Evolutionary conservation across 2,329 filamentous ascomycete species (phyloP).

Genomic region (Ophiostoma australiae): DNA sequence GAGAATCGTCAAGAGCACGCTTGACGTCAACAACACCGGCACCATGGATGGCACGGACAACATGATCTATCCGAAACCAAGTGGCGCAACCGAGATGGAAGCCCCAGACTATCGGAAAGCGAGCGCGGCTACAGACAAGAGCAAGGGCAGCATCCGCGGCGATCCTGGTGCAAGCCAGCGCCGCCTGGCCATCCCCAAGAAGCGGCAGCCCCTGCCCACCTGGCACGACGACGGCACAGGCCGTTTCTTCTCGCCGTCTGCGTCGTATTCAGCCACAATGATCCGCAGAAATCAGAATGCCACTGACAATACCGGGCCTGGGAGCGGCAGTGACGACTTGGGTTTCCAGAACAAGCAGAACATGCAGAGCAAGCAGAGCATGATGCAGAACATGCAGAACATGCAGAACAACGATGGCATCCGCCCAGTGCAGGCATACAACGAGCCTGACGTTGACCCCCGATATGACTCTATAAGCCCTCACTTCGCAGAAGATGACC

Average conservation of each 20-base stretch:
- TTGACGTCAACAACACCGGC: not conserved
- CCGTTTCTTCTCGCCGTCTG: slow-evolving; percentile 18
- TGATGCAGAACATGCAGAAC: not conserved
- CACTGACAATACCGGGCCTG: slow-evolving; percentile 22
- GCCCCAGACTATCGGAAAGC: not conserved
- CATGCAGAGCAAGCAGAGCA: not conserved
- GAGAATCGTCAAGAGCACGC: slow-evolving; percentile 26
- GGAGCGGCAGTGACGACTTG: not conserved
- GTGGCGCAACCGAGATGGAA: not conserved
- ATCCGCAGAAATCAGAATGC: slow-evolving; percentile 17
- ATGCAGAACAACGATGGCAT: not conserved
- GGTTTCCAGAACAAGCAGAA: not conserved
- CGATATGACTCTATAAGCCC: not conserved
- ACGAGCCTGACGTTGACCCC: not conserved
- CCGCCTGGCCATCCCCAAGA: slow-evolving; percentile 38
- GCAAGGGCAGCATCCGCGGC: slow-evolving; percentile 31
- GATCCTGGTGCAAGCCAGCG: slow-evolving; percentile 26
- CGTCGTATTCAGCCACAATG: not conserved
- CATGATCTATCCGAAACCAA: not conserved
- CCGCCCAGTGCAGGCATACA: not conserved
- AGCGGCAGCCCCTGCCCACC: slow-evolving; percentile 26
- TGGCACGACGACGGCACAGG: slow-evolving; percentile 20
- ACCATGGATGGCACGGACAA: not conserved
- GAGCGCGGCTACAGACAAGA: slow-evolving; percentile 31
- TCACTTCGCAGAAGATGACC: not conserved